Percentiles rank a stretch among this genome's conserved stretches.
Conservation (phyloP, 2,329 filamentous ascomycete species). For the Exophiala calicioides region DNA sequence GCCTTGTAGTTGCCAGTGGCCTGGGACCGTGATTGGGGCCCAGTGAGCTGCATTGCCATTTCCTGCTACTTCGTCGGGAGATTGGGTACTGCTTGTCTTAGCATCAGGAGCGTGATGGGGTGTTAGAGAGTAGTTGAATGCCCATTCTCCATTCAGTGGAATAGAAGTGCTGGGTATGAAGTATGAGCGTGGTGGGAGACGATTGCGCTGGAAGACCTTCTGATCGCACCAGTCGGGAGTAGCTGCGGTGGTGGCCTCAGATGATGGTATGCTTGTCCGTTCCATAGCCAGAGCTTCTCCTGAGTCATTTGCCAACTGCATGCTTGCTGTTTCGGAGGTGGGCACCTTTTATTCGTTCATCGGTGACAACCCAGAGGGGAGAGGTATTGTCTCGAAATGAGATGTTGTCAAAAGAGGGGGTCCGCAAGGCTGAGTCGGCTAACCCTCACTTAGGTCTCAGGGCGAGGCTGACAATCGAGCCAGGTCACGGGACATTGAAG, state of each 20-base stretch:
- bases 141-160: slow-evolving; percentile 58
- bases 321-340: neutral
- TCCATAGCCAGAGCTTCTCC: slow-evolving; percentile 5
- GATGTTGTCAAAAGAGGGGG: too few relatives aligned
- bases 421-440: neutral
- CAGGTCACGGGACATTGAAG: too few relatives aligned
- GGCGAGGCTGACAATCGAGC: too few relatives aligned
- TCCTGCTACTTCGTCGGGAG: slow-evolving; percentile 29
- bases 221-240: slow-evolving; percentile 37
- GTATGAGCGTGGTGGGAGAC: slow-evolving; percentile 56
- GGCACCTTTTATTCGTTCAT: neutral
- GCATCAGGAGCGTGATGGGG: slow-evolving; percentile 15
- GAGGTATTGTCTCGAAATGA: too few relatives aligned
- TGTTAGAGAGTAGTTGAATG: slow-evolving; percentile 43
- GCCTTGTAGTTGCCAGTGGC: slow-evolving; percentile 71
- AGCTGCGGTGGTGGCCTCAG: neutral
- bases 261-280: neutral
- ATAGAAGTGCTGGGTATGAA: slow-evolving; percentile 50
- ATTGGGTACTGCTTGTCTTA: neutral
- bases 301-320: slow-evolving; percentile 12
- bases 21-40: slow-evolving; percentile 61
- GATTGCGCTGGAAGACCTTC: slow-evolving; percentile 55
- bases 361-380: too few relatives aligned
- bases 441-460: neutral
- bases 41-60: slow-evolving; percentile 46